phyloP scores from a whole-genome alignment of 2,329 filamentous ascomycete species.

The Orbilia javanica region DNA sequence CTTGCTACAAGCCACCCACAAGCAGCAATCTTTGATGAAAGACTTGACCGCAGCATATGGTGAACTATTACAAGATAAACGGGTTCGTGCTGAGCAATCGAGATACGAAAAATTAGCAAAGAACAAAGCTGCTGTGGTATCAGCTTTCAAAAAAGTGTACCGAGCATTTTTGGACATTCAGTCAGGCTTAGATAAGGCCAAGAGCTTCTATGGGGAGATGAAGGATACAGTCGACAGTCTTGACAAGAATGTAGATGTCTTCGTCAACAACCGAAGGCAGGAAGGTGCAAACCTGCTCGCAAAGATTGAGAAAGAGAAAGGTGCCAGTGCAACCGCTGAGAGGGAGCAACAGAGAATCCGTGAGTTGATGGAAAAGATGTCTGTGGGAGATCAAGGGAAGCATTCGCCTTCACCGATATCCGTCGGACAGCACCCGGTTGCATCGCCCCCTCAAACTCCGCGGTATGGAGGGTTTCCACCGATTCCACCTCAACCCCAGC shows the following conservation, averaged over 20 bases:
- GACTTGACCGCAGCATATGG: conserved; percentile 91
- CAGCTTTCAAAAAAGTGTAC: conserved; percentile 89
- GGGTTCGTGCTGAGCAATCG: conserved; percentile 91
- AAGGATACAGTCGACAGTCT: conserved; percentile 91
- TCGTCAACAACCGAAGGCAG: conserved; percentile 91
- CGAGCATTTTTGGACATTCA: conserved; percentile 92
- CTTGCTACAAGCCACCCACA: conserved; percentile 92
- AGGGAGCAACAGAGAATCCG: conserved; percentile 86
- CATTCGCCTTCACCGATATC: conserved; percentile 64
- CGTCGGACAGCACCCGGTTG: conserved; percentile 65
- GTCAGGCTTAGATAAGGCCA: conserved; percentile 86
- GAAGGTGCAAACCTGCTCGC: conserved; percentile 91
- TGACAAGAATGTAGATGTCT: conserved; percentile 94
- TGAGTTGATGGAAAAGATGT: conserved; percentile 94
- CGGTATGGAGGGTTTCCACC: conserved; percentile 62
- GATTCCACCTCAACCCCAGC: conserved; percentile 55
- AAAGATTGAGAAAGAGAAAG: conserved; percentile 85
- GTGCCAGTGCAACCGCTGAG: conserved; percentile 76
- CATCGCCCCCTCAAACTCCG: conserved; percentile 70
- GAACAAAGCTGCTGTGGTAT: conserved; percentile 82
- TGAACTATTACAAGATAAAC: conserved; percentile 88
- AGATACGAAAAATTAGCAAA: conserved; percentile 92
- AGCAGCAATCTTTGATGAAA: conserved; percentile 93
- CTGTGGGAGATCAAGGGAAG: conserved; percentile 75
- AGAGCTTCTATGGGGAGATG: conserved; percentile 96